A percentile compares a stretch with the other conserved stretches of the same genome.
Evolutionary conservation across 208 protist species (phyloP).

Genomic region (Sergeia podlipaevii): DNA sequence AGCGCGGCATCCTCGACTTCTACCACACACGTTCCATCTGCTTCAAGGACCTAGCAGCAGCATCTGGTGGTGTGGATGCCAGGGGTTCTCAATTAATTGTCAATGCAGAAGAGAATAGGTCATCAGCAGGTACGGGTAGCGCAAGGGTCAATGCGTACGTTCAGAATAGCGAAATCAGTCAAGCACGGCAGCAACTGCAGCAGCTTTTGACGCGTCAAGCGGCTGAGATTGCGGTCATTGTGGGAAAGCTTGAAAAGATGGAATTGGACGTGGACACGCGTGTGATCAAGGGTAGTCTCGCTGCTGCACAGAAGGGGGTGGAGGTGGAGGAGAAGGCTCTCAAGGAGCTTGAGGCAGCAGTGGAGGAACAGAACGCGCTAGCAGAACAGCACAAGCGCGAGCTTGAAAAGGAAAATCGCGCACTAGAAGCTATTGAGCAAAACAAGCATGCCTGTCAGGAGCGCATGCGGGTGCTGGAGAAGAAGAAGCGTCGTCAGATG

Average conservation of each 20-base stretch:
- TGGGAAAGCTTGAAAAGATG: conserved; percentile 6
- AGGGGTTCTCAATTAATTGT: too few species aligned
- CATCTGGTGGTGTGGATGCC: background rate
- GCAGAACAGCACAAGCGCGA: conserved; percentile 1
- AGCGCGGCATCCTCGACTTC: conserved; percentile 44
- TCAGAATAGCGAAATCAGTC: too few species aligned
- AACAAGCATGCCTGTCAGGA: conserved; percentile 15
- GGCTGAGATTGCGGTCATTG: conserved; percentile 2
- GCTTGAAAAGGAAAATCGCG: conserved; percentile 10
- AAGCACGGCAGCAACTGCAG: too few species aligned
- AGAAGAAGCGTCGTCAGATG: conserved; percentile 54
- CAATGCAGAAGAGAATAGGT: background rate
- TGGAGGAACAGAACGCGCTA: conserved; percentile 7
- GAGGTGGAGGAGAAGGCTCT: conserved; percentile 14
- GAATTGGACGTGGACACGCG: conserved; percentile 27
- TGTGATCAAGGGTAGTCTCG: conserved; percentile 25
- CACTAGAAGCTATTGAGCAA: conserved; percentile 15
- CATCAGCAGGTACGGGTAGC: background rate
- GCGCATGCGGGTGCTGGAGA: conserved; percentile 29
- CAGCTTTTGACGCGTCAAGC: conserved; percentile 6
- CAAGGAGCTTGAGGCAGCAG: background rate
- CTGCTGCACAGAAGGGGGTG: conserved; percentile 14
- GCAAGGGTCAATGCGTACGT: too few species aligned
- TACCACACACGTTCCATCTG: conserved; percentile 51
- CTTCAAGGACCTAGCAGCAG: conserved; percentile 19